phyloP scores from a whole-genome alignment of 2,329 filamentous ascomycete species.

The Tolypocladium guangdongense region DNA sequence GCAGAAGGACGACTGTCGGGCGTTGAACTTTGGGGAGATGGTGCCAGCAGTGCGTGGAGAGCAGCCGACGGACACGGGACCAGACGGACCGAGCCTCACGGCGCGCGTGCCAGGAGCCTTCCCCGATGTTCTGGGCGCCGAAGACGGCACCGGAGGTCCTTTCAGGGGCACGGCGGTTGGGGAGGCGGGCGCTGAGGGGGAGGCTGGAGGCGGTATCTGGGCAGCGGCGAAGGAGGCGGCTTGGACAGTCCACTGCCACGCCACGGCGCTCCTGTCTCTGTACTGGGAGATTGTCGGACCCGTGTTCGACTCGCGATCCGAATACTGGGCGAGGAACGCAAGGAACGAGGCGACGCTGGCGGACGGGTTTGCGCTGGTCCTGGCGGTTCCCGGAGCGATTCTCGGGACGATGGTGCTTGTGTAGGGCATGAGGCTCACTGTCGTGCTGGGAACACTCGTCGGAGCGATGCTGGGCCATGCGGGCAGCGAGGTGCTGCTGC shows the following conservation, averaged over 20 bases:
- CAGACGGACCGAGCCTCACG: constrained; percentile 1
- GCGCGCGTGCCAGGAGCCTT: constrained; percentile 15
- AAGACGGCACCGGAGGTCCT: constrained; percentile 19
- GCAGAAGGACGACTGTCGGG: background rate
- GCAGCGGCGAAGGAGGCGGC: constrained; percentile 4
- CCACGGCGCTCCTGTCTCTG: constrained; percentile 9
- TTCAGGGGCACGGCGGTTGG: constrained; percentile 4
- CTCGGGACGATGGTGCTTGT: constrained; percentile 11
- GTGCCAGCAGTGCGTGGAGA: background rate
- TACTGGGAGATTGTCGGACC: constrained; percentile 27
- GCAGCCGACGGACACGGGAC: background rate
- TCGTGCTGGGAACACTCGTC: constrained; percentile 8
- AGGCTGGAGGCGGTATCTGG: background rate
- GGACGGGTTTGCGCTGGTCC: constrained; percentile 13
- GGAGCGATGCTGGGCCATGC: constrained; percentile 1
- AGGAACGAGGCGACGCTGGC: constrained; percentile 11
- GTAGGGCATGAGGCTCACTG: constrained; percentile 15
- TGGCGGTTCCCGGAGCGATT: constrained; percentile 17
- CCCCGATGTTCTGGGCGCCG: constrained; percentile 13
- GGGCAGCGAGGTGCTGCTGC: background rate
- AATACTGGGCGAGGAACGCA: constrained; percentile 19
- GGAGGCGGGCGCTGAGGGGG: background rate
- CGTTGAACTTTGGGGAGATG: background rate
- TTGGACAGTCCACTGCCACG: constrained; percentile 2
- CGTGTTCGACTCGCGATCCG: constrained; percentile 26